Evolutionary conservation across 2,329 filamentous ascomycete species (phyloP).

Genomic region (Zelopaecilomyces penicillatus): DNA sequence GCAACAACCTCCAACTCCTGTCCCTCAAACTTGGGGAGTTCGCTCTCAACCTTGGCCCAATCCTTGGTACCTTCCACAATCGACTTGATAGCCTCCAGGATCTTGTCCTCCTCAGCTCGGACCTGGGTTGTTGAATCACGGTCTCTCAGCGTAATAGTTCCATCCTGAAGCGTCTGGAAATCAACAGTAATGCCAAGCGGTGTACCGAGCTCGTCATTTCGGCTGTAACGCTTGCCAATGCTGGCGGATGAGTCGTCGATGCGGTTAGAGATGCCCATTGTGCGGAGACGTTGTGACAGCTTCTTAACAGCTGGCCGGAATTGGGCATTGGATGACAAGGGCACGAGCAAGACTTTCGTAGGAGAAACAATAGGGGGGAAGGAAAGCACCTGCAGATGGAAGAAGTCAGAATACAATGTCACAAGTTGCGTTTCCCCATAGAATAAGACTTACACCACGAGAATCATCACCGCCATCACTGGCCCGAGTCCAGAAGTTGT

Average conservation of each 20-base stretch:
- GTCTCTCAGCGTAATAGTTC: constrained; percentile 79
- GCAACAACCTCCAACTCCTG: constrained; percentile 51
- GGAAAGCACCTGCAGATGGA: constrained; percentile 37
- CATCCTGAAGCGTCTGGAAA: constrained; percentile 88
- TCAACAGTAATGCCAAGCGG: constrained; percentile 91
- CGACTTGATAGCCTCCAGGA: constrained; percentile 64
- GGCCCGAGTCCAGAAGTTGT: constrained; percentile 83
- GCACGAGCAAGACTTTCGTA: constrained; percentile 88
- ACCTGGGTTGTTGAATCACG: constrained; percentile 89
- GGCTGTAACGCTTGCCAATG: constrained; percentile 89
- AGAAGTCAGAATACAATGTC: constrained; percentile 8
- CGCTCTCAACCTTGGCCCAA: constrained; percentile 62
- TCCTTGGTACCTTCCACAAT: constrained; percentile 40
- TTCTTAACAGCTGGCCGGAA: constrained; percentile 71
- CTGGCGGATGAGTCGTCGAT: constrained; percentile 85
- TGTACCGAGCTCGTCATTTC: constrained; percentile 93
- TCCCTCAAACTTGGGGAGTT: constrained; percentile 76
- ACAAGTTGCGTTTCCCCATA: neutral
- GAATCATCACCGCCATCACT: constrained; percentile 58
- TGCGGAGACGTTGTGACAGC: constrained; percentile 68
- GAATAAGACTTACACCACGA: constrained; percentile 60
- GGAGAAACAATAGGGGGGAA: constrained; percentile 66
- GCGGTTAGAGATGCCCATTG: constrained; percentile 69
- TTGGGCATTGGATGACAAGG: constrained; percentile 70
- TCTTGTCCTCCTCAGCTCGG: constrained; percentile 70